Conservation (phyloP, 352 stramenopile species). For the Globisporangium lucens region DNA sequence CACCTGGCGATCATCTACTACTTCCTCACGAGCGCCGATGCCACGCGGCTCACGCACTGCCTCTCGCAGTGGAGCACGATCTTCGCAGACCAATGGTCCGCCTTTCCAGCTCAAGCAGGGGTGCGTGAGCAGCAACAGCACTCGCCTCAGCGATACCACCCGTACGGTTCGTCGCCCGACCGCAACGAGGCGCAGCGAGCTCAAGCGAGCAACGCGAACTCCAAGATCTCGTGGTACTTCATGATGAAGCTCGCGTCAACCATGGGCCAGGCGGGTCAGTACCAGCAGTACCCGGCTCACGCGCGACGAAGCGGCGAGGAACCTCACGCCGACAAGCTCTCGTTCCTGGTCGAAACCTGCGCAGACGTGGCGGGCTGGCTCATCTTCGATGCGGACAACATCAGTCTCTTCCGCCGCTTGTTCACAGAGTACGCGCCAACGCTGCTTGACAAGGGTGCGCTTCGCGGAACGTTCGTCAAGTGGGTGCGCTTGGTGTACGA, state of each 20-base stretch:
- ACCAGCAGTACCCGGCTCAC: neutral
- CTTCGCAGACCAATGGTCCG: slow-evolving; percentile 21
- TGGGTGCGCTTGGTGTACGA: slow-evolving; percentile 26
- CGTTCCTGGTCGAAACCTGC: slow-evolving; percentile 23
- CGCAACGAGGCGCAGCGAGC: slow-evolving; percentile 6
- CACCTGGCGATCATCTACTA: slow-evolving; percentile 43
- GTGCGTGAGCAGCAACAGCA: neutral
- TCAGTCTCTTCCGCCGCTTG: slow-evolving; percentile 25
- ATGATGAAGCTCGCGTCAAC: slow-evolving; percentile 13
- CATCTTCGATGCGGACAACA: slow-evolving; percentile 27
- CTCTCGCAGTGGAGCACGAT: slow-evolving; percentile 29
- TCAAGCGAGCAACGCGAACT: neutral
- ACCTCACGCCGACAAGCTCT: slow-evolving; percentile 9
- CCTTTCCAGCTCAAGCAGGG: neutral
- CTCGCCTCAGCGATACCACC: slow-evolving; percentile 6
- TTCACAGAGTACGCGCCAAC: slow-evolving; percentile 19
- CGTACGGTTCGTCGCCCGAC: neutral
- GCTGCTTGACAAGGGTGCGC: slow-evolving; percentile 30
- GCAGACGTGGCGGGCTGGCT: slow-evolving; percentile 28
- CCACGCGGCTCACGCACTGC: slow-evolving; percentile 23
- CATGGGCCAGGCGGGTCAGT: slow-evolving; percentile 4
- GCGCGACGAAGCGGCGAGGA: neutral
- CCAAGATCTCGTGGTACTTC: slow-evolving; percentile 27
- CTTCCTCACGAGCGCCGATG: slow-evolving; percentile 36
- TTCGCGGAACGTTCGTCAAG: slow-evolving; percentile 30